Percentiles rank a stretch among this genome's conserved stretches.
Conservation (phyloP, 2,329 filamentous ascomycete species). For the Fusarium drepaniforme region DNA sequence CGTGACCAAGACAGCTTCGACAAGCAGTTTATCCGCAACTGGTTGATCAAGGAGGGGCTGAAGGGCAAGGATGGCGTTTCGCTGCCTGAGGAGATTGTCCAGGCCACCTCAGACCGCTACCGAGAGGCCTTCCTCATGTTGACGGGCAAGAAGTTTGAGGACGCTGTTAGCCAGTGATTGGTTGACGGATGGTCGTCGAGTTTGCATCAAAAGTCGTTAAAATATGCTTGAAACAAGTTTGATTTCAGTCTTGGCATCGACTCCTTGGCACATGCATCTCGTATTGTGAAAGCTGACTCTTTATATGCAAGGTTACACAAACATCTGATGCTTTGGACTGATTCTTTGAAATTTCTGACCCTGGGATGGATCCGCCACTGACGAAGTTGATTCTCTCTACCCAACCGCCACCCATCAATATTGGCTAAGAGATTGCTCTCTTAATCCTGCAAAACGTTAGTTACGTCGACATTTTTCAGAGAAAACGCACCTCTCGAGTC, state of each 20-base stretch:
- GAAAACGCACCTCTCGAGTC: constrained; percentile 48
- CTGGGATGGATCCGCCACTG: neutral
- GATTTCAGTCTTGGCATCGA: constrained; percentile 26
- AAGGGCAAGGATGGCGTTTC: constrained; percentile 50
- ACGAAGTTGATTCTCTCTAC: neutral
- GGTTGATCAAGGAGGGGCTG: constrained; percentile 77
- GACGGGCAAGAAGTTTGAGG: constrained; percentile 64
- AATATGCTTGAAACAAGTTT: constrained; percentile 21
- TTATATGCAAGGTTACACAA: neutral
- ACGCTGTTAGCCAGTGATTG: constrained; percentile 34
- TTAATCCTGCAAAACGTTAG: constrained; percentile 32
- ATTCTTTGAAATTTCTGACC: constrained; percentile 19
- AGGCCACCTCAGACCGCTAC: constrained; percentile 78
- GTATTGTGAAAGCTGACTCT: neutral
- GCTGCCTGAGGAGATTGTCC: constrained; percentile 80
- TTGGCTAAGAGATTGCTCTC: constrained; percentile 18
- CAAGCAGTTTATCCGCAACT: constrained; percentile 87
- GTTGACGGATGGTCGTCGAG: neutral
- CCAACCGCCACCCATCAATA: neutral
- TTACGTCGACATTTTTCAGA: neutral
- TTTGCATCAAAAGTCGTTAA: constrained; percentile 2
- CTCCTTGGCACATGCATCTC: neutral
- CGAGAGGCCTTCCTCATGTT: constrained; percentile 78
- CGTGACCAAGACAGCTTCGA: constrained; percentile 85
- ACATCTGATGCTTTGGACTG: neutral